Base-by-base conservation (phyloP, 1,284 basidiomycete species). In the Marasmius oreades region DNA sequence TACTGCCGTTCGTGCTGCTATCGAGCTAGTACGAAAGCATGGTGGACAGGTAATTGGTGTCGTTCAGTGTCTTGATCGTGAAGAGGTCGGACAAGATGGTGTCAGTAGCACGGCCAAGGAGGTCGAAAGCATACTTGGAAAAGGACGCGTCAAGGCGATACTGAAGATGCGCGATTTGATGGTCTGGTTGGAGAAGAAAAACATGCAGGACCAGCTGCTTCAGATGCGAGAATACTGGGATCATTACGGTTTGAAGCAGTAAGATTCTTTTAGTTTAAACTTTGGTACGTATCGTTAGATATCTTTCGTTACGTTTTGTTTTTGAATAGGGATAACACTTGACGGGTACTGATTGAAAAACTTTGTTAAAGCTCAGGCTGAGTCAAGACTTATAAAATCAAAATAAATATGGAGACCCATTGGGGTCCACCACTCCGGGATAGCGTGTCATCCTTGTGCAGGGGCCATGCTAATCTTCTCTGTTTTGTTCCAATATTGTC, bases 161-260 rank as follows among this genome's bases (percentile, higher is more conserved):
- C 80, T 98, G 63, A 88, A 82, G 65, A 88, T 99, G 82, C 75
- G 83, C 58, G 92, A 98, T 69, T 79, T 99, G 61, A 90, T 98
- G 71, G 68, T 73, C 8, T 98, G 93, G 85, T 74, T 98, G 67
- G 81, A 90, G 67, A 70, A 77, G 16, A 83, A 88, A 56, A 87
- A 83, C 0, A 80, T 82, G 64, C 73, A 72, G 7, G 83, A 88
- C 57, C 82, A 94, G 66, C 73, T 97, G 46, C 73, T 74, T 56
- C 77, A 76, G 53, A 95, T 98, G 92, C 79, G 83, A 68, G 81
- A 77, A 53, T 98, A 99, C 69, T 79, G 91, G 74, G 77, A 86
- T 50, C 70, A 84, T 66, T 98, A 93, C 67, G 94, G 95, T 5
- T 77, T 84, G 57, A 84, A 85, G 66, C 67, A 64, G 36, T 52